Conservation (phyloP, 2,329 filamentous ascomycete genomes). For the Achaetomium macrosporum region DNA sequence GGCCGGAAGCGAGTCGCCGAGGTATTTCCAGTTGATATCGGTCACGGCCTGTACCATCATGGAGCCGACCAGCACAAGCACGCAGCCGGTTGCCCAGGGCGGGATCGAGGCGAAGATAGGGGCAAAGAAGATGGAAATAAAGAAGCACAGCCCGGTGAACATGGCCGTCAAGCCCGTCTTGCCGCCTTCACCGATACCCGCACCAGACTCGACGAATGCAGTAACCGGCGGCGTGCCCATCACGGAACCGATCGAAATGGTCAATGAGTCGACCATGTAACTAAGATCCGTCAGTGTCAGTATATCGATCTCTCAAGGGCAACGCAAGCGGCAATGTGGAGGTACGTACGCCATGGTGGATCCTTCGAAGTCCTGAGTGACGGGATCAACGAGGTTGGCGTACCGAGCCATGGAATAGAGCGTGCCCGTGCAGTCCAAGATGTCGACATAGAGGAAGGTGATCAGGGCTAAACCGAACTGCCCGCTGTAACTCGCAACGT, state of each 20-base stretch:
- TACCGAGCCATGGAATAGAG: conserved; percentile 88
- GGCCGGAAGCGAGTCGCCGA: conserved; percentile 76
- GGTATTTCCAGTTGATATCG: conserved; percentile 85
- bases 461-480: conserved; percentile 80
- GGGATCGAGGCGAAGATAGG: conserved; percentile 88
- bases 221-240: conserved; percentile 77
- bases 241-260: conserved; percentile 72
- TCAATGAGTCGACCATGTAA: conserved; percentile 75
- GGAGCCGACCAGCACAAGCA: conserved; percentile 79
- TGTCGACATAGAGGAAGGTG: conserved; percentile 87
- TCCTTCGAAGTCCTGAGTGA: conserved; percentile 82
- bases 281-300: conserved; percentile 1
- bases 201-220: conserved; percentile 83
- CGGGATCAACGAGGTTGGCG: conserved; percentile 70
- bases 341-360: conserved; percentile 58
- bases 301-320: background rate
- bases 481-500: conserved; percentile 59
- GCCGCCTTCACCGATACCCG: conserved; percentile 82
- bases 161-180: conserved; percentile 80
- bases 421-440: conserved; percentile 80
- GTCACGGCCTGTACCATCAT: conserved; percentile 76
- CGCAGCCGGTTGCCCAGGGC: conserved; percentile 82
- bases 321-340: background rate
- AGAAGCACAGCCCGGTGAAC: conserved; percentile 73
- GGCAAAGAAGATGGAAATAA: conserved; percentile 82